Base-by-base conservation (phyloP, 306 rosid genomes). In the Crataegus laevigata region DNA sequence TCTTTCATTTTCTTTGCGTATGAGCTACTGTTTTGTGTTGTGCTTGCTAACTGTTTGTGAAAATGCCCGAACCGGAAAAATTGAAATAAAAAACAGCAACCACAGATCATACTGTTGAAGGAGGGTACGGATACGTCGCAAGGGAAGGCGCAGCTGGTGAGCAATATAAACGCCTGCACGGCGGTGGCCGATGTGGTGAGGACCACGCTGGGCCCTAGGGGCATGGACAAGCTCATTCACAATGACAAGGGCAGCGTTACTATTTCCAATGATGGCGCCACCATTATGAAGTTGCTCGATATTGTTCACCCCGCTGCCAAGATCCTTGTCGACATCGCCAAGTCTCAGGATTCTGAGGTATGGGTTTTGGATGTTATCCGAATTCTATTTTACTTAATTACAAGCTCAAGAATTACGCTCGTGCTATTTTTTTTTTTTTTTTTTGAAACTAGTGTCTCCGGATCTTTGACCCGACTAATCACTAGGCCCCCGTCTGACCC, bases 301-400 rank as follows among this genome's bases (percentile, higher is more conserved):
- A 89, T 94, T 11, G 93, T 94, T 40, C 98, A 94, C 54, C 98
- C 98, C 9, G 98, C 96, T n/a, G 90, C 98, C 14, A 94, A 94
- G 82, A 94, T 94, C 82, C 96, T 94, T 4, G 98, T 91, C 9
- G 98, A 94, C 47, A 94, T 94, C 75, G 98, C 98, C 29, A 89
- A 89, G 85, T 94, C 98, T 26, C 98, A 94, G 83, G 98, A 94
- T 72, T 90, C 99, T 5, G 99, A 96, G 98, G 99, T 96, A 62
- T 67, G 69, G 69, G 47, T 34, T 30, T 60, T 34, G 69, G 19
- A 4, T 30, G 24, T 63, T 30, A 17, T 18, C 40, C 6, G 34
- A 28, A 3, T 26, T 61, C 11, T 3, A 14, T 61, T 26, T 61
- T 28, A 15, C 66, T 15, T 61, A 25, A 61, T 25, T 29, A 3